phyloP scores from a whole-genome alignment of 495 filamentous ascomycete species.

The Chaetomium tenue region DNA sequence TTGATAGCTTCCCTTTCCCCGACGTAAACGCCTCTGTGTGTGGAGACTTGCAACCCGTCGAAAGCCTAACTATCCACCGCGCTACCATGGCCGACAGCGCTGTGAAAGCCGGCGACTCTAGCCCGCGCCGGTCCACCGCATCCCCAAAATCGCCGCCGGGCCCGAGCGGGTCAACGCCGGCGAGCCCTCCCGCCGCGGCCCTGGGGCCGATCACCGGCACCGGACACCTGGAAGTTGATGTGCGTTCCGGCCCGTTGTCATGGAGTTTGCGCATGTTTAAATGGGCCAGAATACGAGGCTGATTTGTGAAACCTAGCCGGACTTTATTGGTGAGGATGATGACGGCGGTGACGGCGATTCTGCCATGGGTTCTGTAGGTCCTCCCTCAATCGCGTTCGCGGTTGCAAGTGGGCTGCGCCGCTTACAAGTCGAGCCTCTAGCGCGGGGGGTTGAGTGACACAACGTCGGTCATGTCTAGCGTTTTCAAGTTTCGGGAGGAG shows the following conservation, averaged over 20 bases:
- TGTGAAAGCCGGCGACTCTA: not conserved
- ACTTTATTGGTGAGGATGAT: not conserved
- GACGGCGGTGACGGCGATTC: not conserved
- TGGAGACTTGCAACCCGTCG: not conserved
- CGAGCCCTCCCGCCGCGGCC: not conserved
- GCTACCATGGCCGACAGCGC: slow-evolving; percentile 1
- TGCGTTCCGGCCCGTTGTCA: not conserved
- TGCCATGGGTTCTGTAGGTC: not conserved
- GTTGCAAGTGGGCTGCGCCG: not conserved
- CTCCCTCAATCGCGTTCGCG: not conserved
- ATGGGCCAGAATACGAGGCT: not conserved
- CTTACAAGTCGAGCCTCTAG: not conserved
- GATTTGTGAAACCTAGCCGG: not conserved
- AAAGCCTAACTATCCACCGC: not conserved
- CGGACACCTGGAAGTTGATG: slow-evolving; percentile 4
- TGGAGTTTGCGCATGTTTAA: not conserved
- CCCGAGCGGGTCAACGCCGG: not conserved
- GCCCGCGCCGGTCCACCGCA: not conserved
- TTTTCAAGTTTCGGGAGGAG: slow-evolving; percentile 43
- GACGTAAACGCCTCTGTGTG: not conserved
- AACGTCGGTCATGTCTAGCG: slow-evolving; percentile 5
- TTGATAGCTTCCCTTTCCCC: not conserved
- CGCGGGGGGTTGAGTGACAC: not conserved
- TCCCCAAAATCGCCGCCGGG: not conserved
- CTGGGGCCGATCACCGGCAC: not conserved